Evolutionary conservation across 106 monocot genomes (phyloP), one percentile per base, ranked within the genome.

Genomic region (Posidonia australis): DNA sequence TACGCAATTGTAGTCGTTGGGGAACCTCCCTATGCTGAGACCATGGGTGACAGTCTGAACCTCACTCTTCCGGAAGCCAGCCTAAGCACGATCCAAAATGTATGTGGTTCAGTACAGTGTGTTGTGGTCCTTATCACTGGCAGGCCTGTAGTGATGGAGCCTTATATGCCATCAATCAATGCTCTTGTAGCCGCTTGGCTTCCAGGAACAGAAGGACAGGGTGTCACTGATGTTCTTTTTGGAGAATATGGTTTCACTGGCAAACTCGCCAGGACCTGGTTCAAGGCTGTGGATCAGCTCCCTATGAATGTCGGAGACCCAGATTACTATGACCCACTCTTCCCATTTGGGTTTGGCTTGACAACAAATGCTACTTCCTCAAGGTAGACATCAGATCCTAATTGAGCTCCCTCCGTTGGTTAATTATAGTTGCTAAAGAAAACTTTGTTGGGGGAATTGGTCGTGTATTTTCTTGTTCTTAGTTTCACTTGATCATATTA

Each of bases 161-260:
- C 67, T 0, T 67, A 67, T 17, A 0, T 67, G 27, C 24, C 53
- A 21, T 21, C 53, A 12, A 67, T 67, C 36, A 31, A 54, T 16
- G 67, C 36, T 22, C 54, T 67, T 26, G 77, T 91, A 21, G 90
- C 86, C 18, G 90, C 86, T 11, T 91, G 86, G 90, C 79, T 91
- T 9, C 90, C 90, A 0, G 89, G 89, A 19, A 58, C 78, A 0
- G 90, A 91, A 77, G 90, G 83, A n/a, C 83, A 76, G 41, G 86
- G 83, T 10, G 26, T 91, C 0, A 71, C 86, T 17, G 90, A 91
- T 67, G 71, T 83, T 1, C 71, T 91, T 2, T 91, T 86, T 58
- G 90, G 86, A 11, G 90, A 91, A 60, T 79, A 83, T 68, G 83
- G 83, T 13, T 91, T 91, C 71, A 72, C 74, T 1, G 90, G 90